Percentiles rank a stretch among this genome's conserved stretches.
Conservation (phyloP, 192 early-diverging fungal species). For the Coemansia javaensis region DNA sequence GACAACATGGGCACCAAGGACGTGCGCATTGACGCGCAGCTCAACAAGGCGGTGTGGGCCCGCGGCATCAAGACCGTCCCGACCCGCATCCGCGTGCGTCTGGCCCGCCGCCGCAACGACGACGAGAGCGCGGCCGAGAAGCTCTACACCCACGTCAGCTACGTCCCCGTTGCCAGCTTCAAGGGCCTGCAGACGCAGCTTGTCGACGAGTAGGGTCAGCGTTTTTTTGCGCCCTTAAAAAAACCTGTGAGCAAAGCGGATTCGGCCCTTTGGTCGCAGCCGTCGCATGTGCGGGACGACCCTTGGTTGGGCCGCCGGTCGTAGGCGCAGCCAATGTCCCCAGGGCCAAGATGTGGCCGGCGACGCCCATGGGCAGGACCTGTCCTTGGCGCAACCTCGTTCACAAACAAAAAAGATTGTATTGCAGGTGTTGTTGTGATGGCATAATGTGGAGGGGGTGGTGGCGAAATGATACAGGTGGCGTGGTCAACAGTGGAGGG, state of each 20-base stretch:
- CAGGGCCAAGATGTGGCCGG: no score
- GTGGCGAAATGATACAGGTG: background rate
- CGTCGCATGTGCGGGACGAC: no score
- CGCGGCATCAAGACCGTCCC: slow-evolving; percentile 90
- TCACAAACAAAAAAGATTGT: no score
- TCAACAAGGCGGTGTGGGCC: slow-evolving; percentile 96
- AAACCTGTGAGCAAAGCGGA: no score
- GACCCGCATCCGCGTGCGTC: slow-evolving; percentile 92
- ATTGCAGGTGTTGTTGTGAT: no score
- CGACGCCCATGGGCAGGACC: no score
- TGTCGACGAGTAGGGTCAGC: slow-evolving; percentile 52
- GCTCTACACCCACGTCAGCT: slow-evolving; percentile 92
- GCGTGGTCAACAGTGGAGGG: slow-evolving; percentile 31
- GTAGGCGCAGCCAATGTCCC: no score
- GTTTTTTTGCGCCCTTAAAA: no score
- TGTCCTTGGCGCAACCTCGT: no score
- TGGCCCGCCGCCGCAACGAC: slow-evolving; percentile 95
- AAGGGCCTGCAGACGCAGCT: slow-evolving; percentile 79
- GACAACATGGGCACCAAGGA: slow-evolving; percentile 94
- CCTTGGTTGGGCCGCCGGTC: no score
- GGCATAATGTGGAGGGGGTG: background rate
- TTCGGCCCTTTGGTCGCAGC: no score
- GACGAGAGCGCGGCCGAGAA: slow-evolving; percentile 94
- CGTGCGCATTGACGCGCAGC: slow-evolving; percentile 90
- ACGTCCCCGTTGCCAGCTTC: slow-evolving; percentile 81